Conservation (phyloP, 768 basidiomycete genomes). For the Termitomyces sp. region DNA sequence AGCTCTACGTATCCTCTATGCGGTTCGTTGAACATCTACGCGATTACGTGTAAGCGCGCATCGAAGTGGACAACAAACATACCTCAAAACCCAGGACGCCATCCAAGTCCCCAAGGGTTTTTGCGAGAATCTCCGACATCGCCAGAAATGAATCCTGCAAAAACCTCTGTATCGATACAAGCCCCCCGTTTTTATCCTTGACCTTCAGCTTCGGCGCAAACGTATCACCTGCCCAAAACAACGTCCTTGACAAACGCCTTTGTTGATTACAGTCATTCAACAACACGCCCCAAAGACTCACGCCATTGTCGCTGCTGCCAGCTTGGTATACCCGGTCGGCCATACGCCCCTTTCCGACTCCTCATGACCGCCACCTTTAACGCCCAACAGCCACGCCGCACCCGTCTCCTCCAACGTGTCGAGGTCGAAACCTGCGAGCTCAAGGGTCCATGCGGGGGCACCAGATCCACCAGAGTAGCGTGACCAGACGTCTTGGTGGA, state of each 20-base stretch:
- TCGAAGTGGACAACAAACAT: conserved; percentile 9
- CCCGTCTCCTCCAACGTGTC: conserved; percentile 73
- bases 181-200: conserved; percentile 37
- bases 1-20: conserved; percentile 90
- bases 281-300: conserved; percentile 29
- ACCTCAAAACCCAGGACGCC: conserved; percentile 91
- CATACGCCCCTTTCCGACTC: conserved; percentile 81
- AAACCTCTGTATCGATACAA: conserved; percentile 71
- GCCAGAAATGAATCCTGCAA: conserved; percentile 78
- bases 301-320: conserved; percentile 93
- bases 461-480: conserved; percentile 93
- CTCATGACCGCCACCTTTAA: conserved; percentile 68
- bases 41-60: not conserved
- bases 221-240: conserved; percentile 89
- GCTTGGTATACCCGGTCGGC: conserved; percentile 93
- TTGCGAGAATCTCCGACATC: conserved; percentile 66
- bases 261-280: not conserved
- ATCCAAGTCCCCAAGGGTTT: conserved; percentile 65
- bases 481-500: conserved; percentile 97
- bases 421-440: conserved; percentile 81
- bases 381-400: conserved; percentile 83
- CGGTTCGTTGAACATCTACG: conserved; percentile 89
- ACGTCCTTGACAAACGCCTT: conserved; percentile 48
- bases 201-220: conserved; percentile 75
- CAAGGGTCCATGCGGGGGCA: conserved; percentile 94